Conservation (phyloP, 352 stramenopile species). For the Pythium apleroticum region DNA sequence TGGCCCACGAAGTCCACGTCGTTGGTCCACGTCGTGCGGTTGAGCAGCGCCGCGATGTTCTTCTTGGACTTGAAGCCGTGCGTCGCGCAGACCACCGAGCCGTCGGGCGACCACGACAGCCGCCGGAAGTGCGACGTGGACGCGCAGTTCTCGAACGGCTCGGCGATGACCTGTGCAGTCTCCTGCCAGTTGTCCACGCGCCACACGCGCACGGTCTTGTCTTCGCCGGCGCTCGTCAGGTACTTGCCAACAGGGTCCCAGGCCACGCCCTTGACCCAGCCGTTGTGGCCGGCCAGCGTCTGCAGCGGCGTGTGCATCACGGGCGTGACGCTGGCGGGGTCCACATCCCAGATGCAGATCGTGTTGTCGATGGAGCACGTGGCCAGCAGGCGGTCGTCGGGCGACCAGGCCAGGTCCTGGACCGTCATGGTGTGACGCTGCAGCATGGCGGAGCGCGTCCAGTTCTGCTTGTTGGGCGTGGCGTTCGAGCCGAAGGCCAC, state of each 20-base stretch:
- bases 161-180: conserved; percentile 45
- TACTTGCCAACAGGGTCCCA: conserved; percentile 90
- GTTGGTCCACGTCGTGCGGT: conserved; percentile 76
- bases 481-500: conserved; percentile 82
- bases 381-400: conserved; percentile 85
- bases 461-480: conserved; percentile 83
- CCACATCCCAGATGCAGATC: conserved; percentile 86
- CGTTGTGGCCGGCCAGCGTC: conserved; percentile 73
- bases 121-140: conserved; percentile 84
- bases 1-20: conserved; percentile 88
- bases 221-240: conserved; percentile 81
- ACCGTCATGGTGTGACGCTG: conserved; percentile 88
- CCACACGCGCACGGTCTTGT: conserved; percentile 87
- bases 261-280: conserved; percentile 86
- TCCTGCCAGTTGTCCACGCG: conserved; percentile 80
- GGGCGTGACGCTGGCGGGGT: conserved; percentile 43
- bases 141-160: conserved; percentile 77
- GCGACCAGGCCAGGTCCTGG: conserved; percentile 84
- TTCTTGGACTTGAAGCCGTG: conserved; percentile 89
- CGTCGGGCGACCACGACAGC: conserved; percentile 83
- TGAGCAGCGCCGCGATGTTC: conserved; percentile 78
- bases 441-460: conserved; percentile 74
- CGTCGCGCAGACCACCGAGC: conserved; percentile 74
- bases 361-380: conserved; percentile 89
- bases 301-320: conserved; percentile 84